A percentile compares a stretch with the other conserved stretches of the same genome.
Conservation (phyloP, 139 green algal genomes). For the Closterium sp. region DNA sequence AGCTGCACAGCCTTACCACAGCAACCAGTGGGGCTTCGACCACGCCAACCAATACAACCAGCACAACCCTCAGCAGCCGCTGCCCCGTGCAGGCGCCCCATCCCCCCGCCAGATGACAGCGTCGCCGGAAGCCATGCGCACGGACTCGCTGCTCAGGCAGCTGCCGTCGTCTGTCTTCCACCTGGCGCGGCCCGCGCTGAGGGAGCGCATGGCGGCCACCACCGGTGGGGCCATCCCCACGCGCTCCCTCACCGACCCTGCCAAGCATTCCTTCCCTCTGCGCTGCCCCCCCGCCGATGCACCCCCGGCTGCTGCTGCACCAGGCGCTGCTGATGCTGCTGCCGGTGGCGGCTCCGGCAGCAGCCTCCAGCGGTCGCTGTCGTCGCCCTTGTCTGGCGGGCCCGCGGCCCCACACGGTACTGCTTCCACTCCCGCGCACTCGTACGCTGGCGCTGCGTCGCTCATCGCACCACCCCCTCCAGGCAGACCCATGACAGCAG, state of each 20-base stretch:
- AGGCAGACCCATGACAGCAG: background rate
- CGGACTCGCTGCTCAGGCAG: background rate
- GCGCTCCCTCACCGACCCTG: background rate
- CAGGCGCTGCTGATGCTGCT: background rate
- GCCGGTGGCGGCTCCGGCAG: background rate
- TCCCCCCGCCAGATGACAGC: background rate
- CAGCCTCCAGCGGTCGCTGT: background rate
- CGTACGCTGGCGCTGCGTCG: background rate
- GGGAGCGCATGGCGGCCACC: background rate
- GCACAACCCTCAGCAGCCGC: background rate
- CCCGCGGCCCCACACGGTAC: background rate
- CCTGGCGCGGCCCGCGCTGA: background rate
- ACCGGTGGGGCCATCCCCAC: background rate
- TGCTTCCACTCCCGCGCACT: background rate
- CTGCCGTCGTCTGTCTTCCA: background rate
- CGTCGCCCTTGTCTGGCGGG: background rate
- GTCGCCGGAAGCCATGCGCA: background rate
- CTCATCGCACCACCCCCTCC: background rate
- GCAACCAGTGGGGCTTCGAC: background rate
- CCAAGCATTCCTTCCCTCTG: background rate
- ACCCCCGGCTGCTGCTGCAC: background rate
- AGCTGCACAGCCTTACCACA: background rate
- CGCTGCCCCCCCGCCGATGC: background rate
- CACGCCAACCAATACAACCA: background rate
- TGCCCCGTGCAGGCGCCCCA: background rate